These are phyloP conservation scores for Scheffersomyces lignicola DNA, from an alignment of 1,139 yeast species.

Conservation along the genomic window DNA sequence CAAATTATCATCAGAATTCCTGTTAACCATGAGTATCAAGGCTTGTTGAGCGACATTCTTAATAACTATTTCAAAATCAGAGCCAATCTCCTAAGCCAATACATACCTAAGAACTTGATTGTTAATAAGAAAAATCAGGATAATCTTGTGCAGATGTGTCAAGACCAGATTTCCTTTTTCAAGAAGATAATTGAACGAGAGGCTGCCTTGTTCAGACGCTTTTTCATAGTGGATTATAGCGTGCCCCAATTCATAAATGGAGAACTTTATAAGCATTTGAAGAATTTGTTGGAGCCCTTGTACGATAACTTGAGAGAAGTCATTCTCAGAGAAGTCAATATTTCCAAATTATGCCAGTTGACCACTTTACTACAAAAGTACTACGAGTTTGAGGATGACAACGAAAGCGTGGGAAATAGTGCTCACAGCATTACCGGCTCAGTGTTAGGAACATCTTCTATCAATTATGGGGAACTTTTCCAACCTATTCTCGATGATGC, in stretches of 20 bases:
- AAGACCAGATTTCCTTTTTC: conserved; percentile 57
- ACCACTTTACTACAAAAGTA: conserved; percentile 69
- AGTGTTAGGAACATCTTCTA: conserved; percentile 6
- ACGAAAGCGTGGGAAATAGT: conserved; percentile 24
- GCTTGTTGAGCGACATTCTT: conserved; percentile 67
- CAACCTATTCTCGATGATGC: conserved; percentile 74
- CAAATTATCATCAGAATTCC: conserved; percentile 54
- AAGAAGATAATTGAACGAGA: conserved; percentile 65
- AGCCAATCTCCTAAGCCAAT: conserved; percentile 42
- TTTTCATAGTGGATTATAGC: conserved; percentile 36
- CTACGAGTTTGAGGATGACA: conserved; percentile 60
- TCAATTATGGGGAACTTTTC: conserved; percentile 60
- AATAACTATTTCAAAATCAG: conserved; percentile 62
- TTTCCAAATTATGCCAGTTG: conserved; percentile 69
- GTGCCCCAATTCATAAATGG: conserved; percentile 22
- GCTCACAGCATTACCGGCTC: conserved; percentile 11
- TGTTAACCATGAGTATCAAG: conserved; percentile 58
- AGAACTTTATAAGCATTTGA: conserved; percentile 56
- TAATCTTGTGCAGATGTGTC: conserved; percentile 55
- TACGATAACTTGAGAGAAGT: conserved; percentile 68
- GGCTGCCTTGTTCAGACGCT: conserved; percentile 50
- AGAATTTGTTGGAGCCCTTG: conserved; percentile 67
- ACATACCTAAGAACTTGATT: conserved; percentile 27
- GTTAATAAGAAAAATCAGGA: conserved; percentile 14
- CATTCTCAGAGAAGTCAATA: conserved; percentile 67